A percentile compares a stretch with the other conserved stretches of the same genome.
Evolutionary conservation across 2,329 filamentous ascomycete genomes (phyloP).

Genomic region (Fusarium lateritium): DNA sequence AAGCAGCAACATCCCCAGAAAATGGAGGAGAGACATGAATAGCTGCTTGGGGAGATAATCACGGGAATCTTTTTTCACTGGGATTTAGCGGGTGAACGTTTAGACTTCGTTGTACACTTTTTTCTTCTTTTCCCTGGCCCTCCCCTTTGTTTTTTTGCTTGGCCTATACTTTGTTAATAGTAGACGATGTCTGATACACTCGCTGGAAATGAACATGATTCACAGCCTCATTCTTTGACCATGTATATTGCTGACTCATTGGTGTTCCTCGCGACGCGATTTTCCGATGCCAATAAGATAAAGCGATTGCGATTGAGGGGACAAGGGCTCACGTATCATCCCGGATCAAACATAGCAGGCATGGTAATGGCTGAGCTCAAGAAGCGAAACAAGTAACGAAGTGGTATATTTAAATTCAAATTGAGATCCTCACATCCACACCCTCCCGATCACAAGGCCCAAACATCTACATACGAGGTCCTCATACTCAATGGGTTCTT

Average conservation of each 20-base stretch:
- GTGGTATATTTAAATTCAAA: conserved; percentile 26
- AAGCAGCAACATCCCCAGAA: conserved; percentile 22
- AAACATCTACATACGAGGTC: not conserved
- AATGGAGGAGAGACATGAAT: conserved; percentile 6
- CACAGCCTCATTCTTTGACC: conserved; percentile 1
- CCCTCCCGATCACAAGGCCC: not conserved
- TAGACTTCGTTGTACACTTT: conserved; percentile 40
- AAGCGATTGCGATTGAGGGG: no score
- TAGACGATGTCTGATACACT: conserved; percentile 45
- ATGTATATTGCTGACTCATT: not conserved
- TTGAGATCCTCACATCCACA: not conserved
- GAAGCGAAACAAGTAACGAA: conserved; percentile 11
- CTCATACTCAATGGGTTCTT: conserved; percentile 15
- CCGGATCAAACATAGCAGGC: not conserved
- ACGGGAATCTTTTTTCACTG: conserved; percentile 37
- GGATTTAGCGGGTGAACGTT: conserved; percentile 43
- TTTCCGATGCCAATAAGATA: no score
- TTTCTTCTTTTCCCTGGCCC: conserved; percentile 22
- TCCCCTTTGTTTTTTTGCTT: conserved; percentile 6
- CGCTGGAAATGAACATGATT: conserved; percentile 42
- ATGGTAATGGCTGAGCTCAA: not conserved
- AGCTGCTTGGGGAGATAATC: conserved; percentile 37
- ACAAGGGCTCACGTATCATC: no score
- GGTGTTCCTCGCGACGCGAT: no score
- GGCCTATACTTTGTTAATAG: conserved; percentile 49